A percentile compares a stretch with the other conserved stretches of the same genome.
Conservation (phyloP, 140 eudicot species). For the Cichorium intybus region DNA sequence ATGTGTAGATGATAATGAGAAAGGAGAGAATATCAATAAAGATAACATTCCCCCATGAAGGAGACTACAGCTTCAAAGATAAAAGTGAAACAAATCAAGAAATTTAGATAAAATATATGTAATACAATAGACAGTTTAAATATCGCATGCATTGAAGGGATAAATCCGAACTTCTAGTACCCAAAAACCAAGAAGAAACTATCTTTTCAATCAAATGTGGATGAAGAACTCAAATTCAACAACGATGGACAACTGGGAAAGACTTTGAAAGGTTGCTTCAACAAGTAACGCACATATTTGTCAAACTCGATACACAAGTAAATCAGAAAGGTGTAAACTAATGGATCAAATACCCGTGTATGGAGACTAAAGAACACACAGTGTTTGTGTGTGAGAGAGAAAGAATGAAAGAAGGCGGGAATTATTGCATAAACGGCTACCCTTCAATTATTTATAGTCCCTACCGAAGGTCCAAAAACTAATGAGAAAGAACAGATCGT, state of each 20-base stretch:
- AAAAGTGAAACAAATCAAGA: constrained; percentile 16
- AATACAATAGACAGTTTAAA: constrained; percentile 12
- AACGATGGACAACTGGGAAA: constrained; percentile 3
- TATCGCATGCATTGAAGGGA: constrained; percentile 23
- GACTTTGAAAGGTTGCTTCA: background rate
- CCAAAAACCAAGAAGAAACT: background rate
- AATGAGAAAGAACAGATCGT: constrained; percentile 2
- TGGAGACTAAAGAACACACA: constrained; percentile 1
- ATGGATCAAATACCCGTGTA: background rate
- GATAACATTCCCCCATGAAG: constrained; percentile 42
- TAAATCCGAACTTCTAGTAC: background rate
- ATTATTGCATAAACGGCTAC: constrained; percentile 34
- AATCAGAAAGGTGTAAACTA: background rate
- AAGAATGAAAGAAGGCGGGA: constrained; percentile 31
- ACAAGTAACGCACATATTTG: background rate
- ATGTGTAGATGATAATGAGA: constrained; percentile 19
- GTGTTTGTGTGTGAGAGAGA: constrained; percentile 15
- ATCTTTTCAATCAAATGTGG: background rate
- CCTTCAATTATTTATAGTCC: background rate
- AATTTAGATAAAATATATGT: constrained; percentile 6
- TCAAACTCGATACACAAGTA: background rate
- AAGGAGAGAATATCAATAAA: constrained; percentile 25
- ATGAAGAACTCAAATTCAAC: background rate
- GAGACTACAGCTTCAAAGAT: background rate
- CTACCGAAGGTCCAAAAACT: background rate